Evolutionary conservation across 805 yeast genomes (phyloP).

Genomic region (Nakazawaea sp.): DNA sequence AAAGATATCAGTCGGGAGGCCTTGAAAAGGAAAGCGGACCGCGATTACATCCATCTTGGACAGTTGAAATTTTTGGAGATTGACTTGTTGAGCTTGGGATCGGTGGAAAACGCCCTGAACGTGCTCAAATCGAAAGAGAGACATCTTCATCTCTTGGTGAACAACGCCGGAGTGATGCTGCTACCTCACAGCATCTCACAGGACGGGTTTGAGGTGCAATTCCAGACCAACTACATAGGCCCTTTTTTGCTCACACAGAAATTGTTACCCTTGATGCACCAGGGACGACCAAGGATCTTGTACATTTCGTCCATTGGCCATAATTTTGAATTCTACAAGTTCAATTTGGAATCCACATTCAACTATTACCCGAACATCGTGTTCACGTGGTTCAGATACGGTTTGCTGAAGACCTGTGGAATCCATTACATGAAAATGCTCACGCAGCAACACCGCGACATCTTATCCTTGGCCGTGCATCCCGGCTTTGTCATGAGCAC

Average conservation of each 20-base stretch:
- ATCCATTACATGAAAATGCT: constrained; percentile 66
- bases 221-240: constrained; percentile 72
- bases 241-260: constrained; percentile 65
- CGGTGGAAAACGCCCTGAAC: constrained; percentile 42
- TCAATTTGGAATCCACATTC: constrained; percentile 41
- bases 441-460: constrained; percentile 58
- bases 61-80: constrained; percentile 43
- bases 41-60: constrained; percentile 32
- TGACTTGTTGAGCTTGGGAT: constrained; percentile 44
- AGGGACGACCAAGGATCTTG: constrained; percentile 43
- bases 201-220: constrained; percentile 71
- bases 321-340: constrained; percentile 39
- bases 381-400: constrained; percentile 75
- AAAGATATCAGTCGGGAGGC: constrained; percentile 53
- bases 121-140: constrained; percentile 39
- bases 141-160: constrained; percentile 52
- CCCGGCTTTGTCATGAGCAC: constrained; percentile 89
- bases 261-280: constrained; percentile 42
- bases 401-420: constrained; percentile 69
- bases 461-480: constrained; percentile 61
- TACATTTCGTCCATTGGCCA: constrained; percentile 65
- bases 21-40: constrained; percentile 17
- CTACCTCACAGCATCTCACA: constrained; percentile 59
- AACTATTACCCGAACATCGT: constrained; percentile 57
- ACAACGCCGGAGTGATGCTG: constrained; percentile 80